These are phyloP conservation scores for Pterocarpus macrocarpus DNA, from an alignment of 306 rosid genomes.

Conservation along the genomic window DNA sequence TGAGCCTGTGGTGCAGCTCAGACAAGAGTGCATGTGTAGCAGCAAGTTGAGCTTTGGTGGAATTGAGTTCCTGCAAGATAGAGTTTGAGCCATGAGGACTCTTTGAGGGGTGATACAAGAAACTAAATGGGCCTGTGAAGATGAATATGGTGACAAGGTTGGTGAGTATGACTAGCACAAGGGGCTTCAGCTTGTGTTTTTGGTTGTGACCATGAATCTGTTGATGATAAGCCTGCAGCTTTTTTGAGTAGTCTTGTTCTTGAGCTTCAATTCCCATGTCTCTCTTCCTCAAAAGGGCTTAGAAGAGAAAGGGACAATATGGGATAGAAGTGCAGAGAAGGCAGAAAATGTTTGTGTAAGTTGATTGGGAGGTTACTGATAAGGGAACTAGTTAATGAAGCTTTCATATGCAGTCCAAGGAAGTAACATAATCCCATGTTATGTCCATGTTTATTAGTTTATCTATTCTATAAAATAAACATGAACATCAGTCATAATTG, in stretches of 20 bases:
- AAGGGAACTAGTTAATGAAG: not conserved
- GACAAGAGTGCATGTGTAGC: conserved; percentile 49
- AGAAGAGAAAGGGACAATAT: conserved; percentile 19
- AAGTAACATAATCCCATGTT: conserved; percentile 36
- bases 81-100: conserved; percentile 41
- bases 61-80: conserved; percentile 53
- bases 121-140: conserved; percentile 51
- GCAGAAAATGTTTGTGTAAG: conserved; percentile 11
- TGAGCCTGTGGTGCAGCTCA: conserved; percentile 54
- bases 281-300: not conserved
- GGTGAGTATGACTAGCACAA: conserved; percentile 52
- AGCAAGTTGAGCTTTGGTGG: conserved; percentile 56
- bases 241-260: conserved; percentile 50
- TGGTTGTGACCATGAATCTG: conserved; percentile 21
- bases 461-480: not conserved
- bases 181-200: conserved; percentile 46
- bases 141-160: conserved; percentile 58
- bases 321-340: conserved; percentile 11
- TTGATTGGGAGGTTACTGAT: not conserved
- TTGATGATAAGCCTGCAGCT: conserved; percentile 37
- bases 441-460: conserved; percentile 31
- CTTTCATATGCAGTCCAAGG: conserved; percentile 39
- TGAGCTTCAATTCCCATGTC: conserved; percentile 54
- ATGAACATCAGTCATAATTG: conserved; percentile 48
- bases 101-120: conserved; percentile 30